Evolutionary conservation across 352 stramenopile genomes (phyloP).

Genomic region (Phytophthora cajani): DNA sequence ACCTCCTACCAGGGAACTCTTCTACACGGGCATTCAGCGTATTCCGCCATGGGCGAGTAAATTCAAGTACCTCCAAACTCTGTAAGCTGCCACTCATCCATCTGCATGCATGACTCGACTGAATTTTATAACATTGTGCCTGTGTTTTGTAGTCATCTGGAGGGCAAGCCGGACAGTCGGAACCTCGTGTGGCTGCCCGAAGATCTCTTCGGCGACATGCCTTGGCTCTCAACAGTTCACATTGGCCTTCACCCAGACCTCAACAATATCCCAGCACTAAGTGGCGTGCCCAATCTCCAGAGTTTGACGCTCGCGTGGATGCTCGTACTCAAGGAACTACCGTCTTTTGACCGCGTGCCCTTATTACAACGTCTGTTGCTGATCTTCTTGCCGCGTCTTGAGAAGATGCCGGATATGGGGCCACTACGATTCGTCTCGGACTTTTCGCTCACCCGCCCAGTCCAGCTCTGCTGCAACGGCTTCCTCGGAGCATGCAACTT

Average conservation of each 20-base stretch:
- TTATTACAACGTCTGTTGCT: conserved; percentile 14
- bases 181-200: conserved; percentile 19
- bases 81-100: conserved; percentile 23
- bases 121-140: too few relatives aligned
- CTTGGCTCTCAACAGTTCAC: conserved; percentile 26
- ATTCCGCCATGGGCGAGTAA: conserved; percentile 29
- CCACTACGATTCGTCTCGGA: conserved; percentile 4
- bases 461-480: conserved; percentile 30
- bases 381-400: conserved; percentile 15
- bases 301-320: conserved; percentile 24
- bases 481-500: conserved; percentile 27
- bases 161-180: conserved; percentile 23
- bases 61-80: conserved; percentile 37
- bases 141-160: conserved; percentile 21
- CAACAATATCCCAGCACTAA: conserved; percentile 14
- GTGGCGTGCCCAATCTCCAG: conserved; percentile 32
- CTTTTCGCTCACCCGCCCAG: conserved; percentile 15
- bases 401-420: conserved; percentile 21
- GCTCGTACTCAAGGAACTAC: conserved; percentile 10
- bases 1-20: conserved; percentile 1
- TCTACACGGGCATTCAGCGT: conserved; percentile 32
- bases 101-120: neutral
- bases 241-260: conserved; percentile 21
- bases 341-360: conserved; percentile 12
- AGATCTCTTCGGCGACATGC: conserved; percentile 34